Percentiles rank a stretch among this genome's conserved stretches.
phyloP scores from a whole-genome alignment of 768 basidiomycete species.

The Lactarius indigo region DNA sequence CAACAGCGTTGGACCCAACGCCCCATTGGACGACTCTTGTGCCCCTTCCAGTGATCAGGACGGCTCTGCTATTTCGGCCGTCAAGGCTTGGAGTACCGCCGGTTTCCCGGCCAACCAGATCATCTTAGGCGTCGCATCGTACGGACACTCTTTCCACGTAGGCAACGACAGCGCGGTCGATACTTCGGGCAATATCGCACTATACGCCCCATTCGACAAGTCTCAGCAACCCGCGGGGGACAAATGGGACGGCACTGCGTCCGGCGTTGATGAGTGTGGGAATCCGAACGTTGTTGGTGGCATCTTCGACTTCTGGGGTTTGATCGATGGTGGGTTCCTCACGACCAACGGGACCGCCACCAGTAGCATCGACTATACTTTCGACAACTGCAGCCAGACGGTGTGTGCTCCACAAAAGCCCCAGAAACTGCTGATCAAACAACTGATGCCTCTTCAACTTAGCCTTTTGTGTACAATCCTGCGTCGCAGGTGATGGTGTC shows the following conservation, averaged over 20 bases:
- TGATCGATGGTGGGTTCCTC: conserved; percentile 54
- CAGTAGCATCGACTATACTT: conserved; percentile 44
- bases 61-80: conserved; percentile 77
- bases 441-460: not conserved
- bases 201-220: conserved; percentile 24
- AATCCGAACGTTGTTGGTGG: conserved; percentile 47
- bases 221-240: conserved; percentile 34
- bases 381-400: conserved; percentile 37
- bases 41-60: conserved; percentile 42
- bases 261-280: conserved; percentile 55
- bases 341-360: conserved; percentile 41
- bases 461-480: conserved; percentile 36
- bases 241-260: conserved; percentile 44
- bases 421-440: not conserved
- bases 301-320: conserved; percentile 54
- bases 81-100: conserved; percentile 72
- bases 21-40: conserved; percentile 80
- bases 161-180: conserved; percentile 36
- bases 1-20: conserved; percentile 71
- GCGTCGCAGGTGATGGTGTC: conserved; percentile 33
- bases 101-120: conserved; percentile 76
- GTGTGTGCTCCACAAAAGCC: conserved; percentile 9
- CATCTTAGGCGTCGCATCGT: conserved; percentile 80
- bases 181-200: conserved; percentile 19
- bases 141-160: conserved; percentile 69